A percentile compares a stretch with the other conserved stretches of the same genome.
phyloP scores from a whole-genome alignment of 192 early-diverging fungal species.

The Coemansia sp. region DNA sequence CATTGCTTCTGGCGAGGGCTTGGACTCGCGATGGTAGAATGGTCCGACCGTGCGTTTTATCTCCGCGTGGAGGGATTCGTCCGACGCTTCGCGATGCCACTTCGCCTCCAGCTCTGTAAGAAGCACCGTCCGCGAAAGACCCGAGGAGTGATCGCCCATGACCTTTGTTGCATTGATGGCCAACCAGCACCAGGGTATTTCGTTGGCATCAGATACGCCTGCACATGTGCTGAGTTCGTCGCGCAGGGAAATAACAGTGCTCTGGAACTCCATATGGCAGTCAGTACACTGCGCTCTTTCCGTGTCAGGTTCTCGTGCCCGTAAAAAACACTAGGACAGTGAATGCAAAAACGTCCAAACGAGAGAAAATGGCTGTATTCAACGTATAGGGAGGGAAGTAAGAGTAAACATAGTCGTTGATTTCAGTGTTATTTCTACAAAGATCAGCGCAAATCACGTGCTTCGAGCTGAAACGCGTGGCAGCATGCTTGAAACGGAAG shows the following conservation, averaged over 20 bases:
- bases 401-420: too few species aligned
- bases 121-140: constrained; percentile 38
- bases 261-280: constrained; percentile 30
- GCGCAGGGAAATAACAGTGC: constrained; percentile 17
- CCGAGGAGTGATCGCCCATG: constrained; percentile 32
- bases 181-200: constrained; percentile 46
- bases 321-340: too few species aligned
- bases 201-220: constrained; percentile 4
- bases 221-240: constrained; percentile 22
- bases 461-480: too few species aligned
- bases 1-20: constrained; percentile 16
- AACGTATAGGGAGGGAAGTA: too few species aligned
- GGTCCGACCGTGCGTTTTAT: constrained; percentile 29
- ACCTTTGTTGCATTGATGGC: constrained; percentile 7
- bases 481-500: too few species aligned
- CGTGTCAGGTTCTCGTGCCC: too few species aligned
- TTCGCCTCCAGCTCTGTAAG: constrained; percentile 37
- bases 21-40: constrained; percentile 20
- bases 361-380: too few species aligned
- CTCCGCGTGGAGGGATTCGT: constrained; percentile 18
- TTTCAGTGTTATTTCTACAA: too few species aligned
- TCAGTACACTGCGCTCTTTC: not conserved
- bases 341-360: not conserved
- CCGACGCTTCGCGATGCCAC: constrained; percentile 29
- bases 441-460: too few species aligned